Conservation (phyloP, 805 yeast species). For the Isabelozyma rhagii region DNA sequence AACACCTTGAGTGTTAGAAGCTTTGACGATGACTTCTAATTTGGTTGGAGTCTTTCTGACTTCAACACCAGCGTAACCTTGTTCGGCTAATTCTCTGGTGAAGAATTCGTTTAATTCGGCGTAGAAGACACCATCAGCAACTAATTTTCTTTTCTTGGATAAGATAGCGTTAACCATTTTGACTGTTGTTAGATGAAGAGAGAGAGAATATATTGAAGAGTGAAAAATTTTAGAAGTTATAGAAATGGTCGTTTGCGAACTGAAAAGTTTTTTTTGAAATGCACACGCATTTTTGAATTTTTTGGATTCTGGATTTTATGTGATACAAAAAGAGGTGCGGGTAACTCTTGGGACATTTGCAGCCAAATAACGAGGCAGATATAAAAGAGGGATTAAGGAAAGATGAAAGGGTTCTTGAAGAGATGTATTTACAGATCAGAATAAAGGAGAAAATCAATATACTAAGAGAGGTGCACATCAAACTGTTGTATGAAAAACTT, state of each 20-base stretch:
- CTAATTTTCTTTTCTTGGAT: slow-evolving; percentile 98
- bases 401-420: too few species aligned
- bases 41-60: slow-evolving; percentile 97
- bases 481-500: too few species aligned
- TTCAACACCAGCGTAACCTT: slow-evolving; percentile 99
- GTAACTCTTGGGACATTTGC: background rate
- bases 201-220: background rate
- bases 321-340: too few species aligned
- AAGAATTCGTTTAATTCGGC: slow-evolving; percentile 99
- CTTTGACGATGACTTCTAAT: slow-evolving; percentile 98
- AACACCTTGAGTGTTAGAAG: slow-evolving; percentile 97
- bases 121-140: slow-evolving; percentile 99
- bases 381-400: too few species aligned
- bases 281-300: background rate
- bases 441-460: too few species aligned
- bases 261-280: slow-evolving; percentile 3
- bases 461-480: too few species aligned
- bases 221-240: slow-evolving; percentile 3
- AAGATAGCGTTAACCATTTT: slow-evolving; percentile 47
- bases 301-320: background rate
- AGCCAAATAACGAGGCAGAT: background rate
- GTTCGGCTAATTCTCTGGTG: slow-evolving; percentile 99
- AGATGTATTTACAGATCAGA: too few species aligned
- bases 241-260: slow-evolving; percentile 2
- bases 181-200: slow-evolving; percentile 3